Base-by-base conservation (phyloP, 2,329 filamentous ascomycete genomes). In the Zymoseptoria tritici region DNA sequence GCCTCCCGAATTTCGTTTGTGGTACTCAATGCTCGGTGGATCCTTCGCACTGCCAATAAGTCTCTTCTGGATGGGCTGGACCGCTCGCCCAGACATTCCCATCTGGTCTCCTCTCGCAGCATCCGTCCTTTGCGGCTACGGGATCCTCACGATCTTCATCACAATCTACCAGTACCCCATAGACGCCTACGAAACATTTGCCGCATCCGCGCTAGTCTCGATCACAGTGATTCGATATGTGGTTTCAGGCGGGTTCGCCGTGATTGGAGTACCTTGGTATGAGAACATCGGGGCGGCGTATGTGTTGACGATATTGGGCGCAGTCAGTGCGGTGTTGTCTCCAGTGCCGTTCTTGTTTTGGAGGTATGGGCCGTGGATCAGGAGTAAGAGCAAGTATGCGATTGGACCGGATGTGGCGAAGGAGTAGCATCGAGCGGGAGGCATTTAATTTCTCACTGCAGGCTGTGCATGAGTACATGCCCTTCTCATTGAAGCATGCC, bases 11-110 rank as follows among this genome's bases (percentile, higher is more conserved):
- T 79, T 81, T 49, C 75, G 81, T 5, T 71, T 85, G 0, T 83
- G 78, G 74, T 81, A 77, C 54, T 75, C 76, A 2, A 83, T 85
- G 70, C 71, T 82, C 3, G 69, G 69, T 9, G 72, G 50, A 21
- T 52, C 79, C 22, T 19, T 51, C 9, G 31, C 29, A 5, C 19
- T 57, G 4, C 56, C 56, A 1, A 49, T 52, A 24, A n/a, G 50
- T 50, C 16, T 42, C 52, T 24, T 57, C 31, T 90, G 19, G 88
- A 87, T 0, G 87, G 88, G 77, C 0, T 85, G 82, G 82, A 83
- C 79, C 0, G 73, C 75, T 42, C 74, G 59, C 20, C 64, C 62
- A 4, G 49, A 66, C 3, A 77, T 83, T 22, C 79, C 77, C 8
- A 77, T 80, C 64, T 84, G 81, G 80, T 79, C 76, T 19, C 78